Evolutionary conservation across 192 early-diverging fungal genomes (phyloP), one percentile per base, ranked within the genome.

Genomic region (Spizellomyces sp.): DNA sequence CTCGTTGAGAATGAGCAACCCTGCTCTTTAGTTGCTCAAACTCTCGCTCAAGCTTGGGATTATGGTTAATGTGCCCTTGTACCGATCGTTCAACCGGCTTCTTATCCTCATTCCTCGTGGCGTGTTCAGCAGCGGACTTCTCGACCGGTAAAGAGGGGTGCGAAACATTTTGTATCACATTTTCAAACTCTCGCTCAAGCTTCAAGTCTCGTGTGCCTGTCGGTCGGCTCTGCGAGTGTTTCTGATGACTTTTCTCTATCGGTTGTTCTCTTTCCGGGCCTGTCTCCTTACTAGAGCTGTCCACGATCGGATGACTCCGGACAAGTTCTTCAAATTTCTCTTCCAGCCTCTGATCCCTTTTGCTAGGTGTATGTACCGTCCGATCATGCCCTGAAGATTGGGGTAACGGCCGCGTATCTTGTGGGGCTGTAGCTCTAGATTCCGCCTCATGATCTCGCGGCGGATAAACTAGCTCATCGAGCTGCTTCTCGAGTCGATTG

Each of bases 261-360:
- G 17, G 50, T 54, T 54, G 12, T 54, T 12, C 14, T n/a, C 2
- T 54, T 12, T 12, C 4, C 2, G 50, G 12, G 14, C 14, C 12
- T 4, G 50, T 54, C 50, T n/a, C 17, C 14, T 0, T 2, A 12
- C 2, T 54, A 54, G 50, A 19, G 14, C 12, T 54, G 50, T 54
- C 17, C 4, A 54, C 17, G 50, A 12, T n/a, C 50, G 17, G 4
- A 54, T n/a, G 50, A 19, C 12, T 54, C 14, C 17, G 0, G 50
- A 54, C 50, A 19, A 54, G 50, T 54, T 54, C 50, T 54, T 54
- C 50, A 54, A 54, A 54, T 19, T 54, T 54, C 17, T 54, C 1
- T 12, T n/a, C 50, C 50, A 54, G 17, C 50, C 4, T 54, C 14
- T 12, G 14, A 54, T 54, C 50, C 50, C 17, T 54, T 4, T 54